These are phyloP conservation scores for Cercospora brassicicola DNA, from an alignment of 2,329 filamentous ascomycete species.

Conservation along the genomic window DNA sequence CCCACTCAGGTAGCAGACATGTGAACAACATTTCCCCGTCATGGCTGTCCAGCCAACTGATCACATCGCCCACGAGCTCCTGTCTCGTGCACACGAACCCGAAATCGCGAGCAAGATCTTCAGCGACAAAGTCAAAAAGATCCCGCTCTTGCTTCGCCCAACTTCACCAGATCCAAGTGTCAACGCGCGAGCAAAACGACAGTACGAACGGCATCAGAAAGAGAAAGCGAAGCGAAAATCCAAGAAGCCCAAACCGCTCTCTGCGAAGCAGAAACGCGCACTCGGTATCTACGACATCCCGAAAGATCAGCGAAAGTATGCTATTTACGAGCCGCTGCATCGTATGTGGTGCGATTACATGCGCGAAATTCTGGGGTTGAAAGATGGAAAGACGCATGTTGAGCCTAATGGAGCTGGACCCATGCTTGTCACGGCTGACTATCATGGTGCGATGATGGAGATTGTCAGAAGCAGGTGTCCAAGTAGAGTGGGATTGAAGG, in stretches of 20 bases:
- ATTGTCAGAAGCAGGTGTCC: constrained; percentile 80
- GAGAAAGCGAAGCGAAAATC: constrained; percentile 35
- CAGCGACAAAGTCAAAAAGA: constrained; percentile 77
- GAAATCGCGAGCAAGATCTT: constrained; percentile 70
- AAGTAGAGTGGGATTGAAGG: constrained; percentile 76
- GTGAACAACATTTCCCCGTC: constrained; percentile 4
- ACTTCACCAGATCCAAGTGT: constrained; percentile 63
- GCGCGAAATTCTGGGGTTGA: constrained; percentile 70
- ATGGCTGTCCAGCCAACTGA: constrained; percentile 35
- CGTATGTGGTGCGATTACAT: constrained; percentile 82
- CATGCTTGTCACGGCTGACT: constrained; percentile 81
- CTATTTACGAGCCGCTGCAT: constrained; percentile 74
- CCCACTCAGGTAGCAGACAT: background rate
- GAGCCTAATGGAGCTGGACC: constrained; percentile 62
- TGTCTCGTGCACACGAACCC: constrained; percentile 76
- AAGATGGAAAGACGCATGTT: constrained; percentile 47
- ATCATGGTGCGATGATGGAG: constrained; percentile 80
- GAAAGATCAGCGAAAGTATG: constrained; percentile 66
- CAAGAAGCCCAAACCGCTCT: constrained; percentile 67
- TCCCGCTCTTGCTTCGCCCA: constrained; percentile 74
- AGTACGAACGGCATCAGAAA: constrained; percentile 41
- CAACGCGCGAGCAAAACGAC: constrained; percentile 55
- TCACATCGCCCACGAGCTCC: constrained; percentile 57
- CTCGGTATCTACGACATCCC: constrained; percentile 75
- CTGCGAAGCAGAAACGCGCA: constrained; percentile 72